Evolutionary conservation across 331 rosid genomes (phyloP), one percentile per base, ranked within the genome.

Genomic region (Arachis monticola): DNA sequence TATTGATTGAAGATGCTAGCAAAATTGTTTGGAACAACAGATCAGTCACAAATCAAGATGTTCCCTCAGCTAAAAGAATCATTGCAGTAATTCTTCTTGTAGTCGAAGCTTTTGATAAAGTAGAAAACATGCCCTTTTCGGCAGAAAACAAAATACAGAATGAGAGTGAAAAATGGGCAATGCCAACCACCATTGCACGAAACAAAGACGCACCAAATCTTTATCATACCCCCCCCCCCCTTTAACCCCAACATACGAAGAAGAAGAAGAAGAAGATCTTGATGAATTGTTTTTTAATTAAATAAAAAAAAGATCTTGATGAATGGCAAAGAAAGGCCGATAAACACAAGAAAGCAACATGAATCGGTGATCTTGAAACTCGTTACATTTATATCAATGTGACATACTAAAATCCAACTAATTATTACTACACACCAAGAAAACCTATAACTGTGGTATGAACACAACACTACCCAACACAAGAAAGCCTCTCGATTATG

Each of bases 1-100:
- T 74, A 52, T 75, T 85, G 52, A 83, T 40, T 58, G 81, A 61
- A 57, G 70, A 79, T 64, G 83, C 93, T 87, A 64, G 61, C 31
- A 80, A 85, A 45, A 66, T 38, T 35, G 65, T 51, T 42, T 8
- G 41, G 50, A 46, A 6, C 22, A 51, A 17, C 0, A 67, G 17
- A 64, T 6, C n/a, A 69, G 45, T 55, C 8, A 61, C 64, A 57
- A 69, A 67, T 67, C 22, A 4, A 69, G 52, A 74, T 7, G 67
- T 32, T 32, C 12, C 0, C 6, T 27, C 11, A 66, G 47, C 8
- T 9, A 42, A 38, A 72, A 64, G 45, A 62, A 40, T 8, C n/a
- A 53, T 32, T 35, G 30, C 72, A 51, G 27, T 67, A 63, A 82
- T 56, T 79, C 89, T 80, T 53, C 64, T 68, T 83, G 89, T 79